These are phyloP conservation scores for Xanthoconium purpureum DNA, from an alignment of 768 basidiomycete species.

Conservation along the genomic window DNA sequence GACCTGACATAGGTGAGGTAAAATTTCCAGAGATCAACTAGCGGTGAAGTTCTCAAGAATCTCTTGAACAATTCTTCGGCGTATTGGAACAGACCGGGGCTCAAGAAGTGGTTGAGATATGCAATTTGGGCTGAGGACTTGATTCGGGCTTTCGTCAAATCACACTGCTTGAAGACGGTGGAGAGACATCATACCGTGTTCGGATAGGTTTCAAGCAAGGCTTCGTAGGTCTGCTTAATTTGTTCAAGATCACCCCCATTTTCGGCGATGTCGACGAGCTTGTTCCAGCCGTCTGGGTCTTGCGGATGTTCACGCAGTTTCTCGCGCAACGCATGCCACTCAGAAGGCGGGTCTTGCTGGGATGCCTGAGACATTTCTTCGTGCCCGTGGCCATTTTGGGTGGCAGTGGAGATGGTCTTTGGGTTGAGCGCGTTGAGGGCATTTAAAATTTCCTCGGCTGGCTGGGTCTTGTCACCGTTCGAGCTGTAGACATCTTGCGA, in stretches of 20 bases:
- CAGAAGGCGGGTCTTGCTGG: slow-evolving; percentile 46
- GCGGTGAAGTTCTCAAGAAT: slow-evolving; percentile 80
- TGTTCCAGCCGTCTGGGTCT: slow-evolving; percentile 77
- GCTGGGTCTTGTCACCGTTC: slow-evolving; percentile 33
- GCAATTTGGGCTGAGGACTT: slow-evolving; percentile 83
- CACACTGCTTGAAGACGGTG: slow-evolving; percentile 23
- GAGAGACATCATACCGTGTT: slow-evolving; percentile 72
- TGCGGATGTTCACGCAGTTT: slow-evolving; percentile 65
- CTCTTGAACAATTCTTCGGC: slow-evolving; percentile 89
- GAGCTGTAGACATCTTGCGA: slow-evolving; percentile 28
- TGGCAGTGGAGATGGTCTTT: slow-evolving; percentile 19
- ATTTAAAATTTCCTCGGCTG: slow-evolving; percentile 38
- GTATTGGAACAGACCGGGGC: slow-evolving; percentile 61
- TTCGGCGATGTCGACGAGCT: slow-evolving; percentile 75
- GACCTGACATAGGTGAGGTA: slow-evolving; percentile 93
- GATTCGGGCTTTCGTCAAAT: slow-evolving; percentile 24
- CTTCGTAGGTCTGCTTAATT: slow-evolving; percentile 80
- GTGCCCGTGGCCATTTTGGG: slow-evolving; percentile 29
- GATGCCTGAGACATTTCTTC: slow-evolving; percentile 21
- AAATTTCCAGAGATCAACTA: slow-evolving; percentile 88
- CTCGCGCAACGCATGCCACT: slow-evolving; percentile 62
- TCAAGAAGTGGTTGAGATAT: slow-evolving; percentile 75
- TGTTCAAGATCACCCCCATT: slow-evolving; percentile 72
- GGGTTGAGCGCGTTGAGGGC: slow-evolving; percentile 35
- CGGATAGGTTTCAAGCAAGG: slow-evolving; percentile 79